These are phyloP conservation scores for Boletus subcaerulescens DNA, from an alignment of 768 basidiomycete genomes.

Conservation along the genomic window DNA sequence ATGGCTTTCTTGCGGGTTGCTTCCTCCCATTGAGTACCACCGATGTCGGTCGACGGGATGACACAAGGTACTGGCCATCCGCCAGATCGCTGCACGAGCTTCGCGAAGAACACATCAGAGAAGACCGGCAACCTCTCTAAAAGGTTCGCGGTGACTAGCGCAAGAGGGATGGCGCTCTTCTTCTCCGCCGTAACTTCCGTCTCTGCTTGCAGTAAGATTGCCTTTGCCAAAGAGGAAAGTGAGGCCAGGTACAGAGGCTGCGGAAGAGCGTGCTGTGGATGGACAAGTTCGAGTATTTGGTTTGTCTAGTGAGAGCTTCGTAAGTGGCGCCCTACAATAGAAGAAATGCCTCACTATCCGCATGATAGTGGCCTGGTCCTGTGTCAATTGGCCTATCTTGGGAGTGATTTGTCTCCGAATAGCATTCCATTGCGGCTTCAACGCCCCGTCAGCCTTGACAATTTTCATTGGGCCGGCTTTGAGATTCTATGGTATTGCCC, in stretches of 20 bases:
- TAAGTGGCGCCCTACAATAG: conserved; percentile 11
- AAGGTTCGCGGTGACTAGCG: conserved; percentile 64
- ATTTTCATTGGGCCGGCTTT: conserved; percentile 62
- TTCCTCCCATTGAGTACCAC: conserved; percentile 45
- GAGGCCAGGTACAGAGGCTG: conserved; percentile 64
- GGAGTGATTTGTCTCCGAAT: conserved; percentile 78
- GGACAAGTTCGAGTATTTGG: conserved; percentile 43
- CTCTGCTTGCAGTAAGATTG: conserved; percentile 88
- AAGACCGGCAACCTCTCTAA: conserved; percentile 59
- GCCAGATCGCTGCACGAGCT: conserved; percentile 83
- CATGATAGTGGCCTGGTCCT: conserved; percentile 56
- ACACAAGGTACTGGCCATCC: conserved; percentile 79
- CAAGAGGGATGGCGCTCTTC: conserved; percentile 80
- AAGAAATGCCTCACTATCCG: conserved; percentile 53
- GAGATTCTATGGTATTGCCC: conserved; percentile 41
- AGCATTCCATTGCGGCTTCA: conserved; percentile 62
- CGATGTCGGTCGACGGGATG: conserved; percentile 52
- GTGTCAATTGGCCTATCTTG: conserved; percentile 85
- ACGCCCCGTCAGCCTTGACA: conserved; percentile 56
- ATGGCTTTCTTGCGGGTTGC: conserved; percentile 46
- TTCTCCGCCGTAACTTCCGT: conserved; percentile 90
- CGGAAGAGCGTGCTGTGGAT: conserved; percentile 28
- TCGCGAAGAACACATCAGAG: conserved; percentile 74
- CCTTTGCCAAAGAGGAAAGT: conserved; percentile 85
- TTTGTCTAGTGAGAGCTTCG: conserved; percentile 30